Conservation (phyloP, 805 yeast species). For the Candida awuae region DNA sequence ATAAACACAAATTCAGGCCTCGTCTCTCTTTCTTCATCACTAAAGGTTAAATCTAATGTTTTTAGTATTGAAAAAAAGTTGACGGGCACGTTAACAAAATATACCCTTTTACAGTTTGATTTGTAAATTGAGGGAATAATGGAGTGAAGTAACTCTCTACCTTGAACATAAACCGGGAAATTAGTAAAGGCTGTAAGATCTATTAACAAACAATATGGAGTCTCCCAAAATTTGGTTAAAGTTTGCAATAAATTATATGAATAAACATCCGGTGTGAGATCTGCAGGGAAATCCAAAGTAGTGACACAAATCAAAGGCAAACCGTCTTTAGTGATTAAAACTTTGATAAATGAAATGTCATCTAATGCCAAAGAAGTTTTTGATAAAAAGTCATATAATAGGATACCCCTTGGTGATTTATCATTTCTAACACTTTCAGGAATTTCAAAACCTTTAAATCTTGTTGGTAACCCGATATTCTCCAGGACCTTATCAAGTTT, state of each 20-base stretch:
- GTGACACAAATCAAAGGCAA: conserved; percentile 56
- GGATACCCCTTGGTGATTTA: conserved; percentile 38
- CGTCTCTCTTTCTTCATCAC: conserved; percentile 2
- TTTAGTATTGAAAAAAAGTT: conserved; percentile 15
- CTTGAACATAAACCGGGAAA: conserved; percentile 9
- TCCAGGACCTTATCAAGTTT: conserved; percentile 41
- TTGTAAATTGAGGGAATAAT: conserved; percentile 44
- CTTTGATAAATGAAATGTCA: conserved; percentile 45
- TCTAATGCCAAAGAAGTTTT: conserved; percentile 51
- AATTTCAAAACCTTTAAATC: conserved; percentile 47
- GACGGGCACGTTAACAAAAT: conserved; percentile 43
- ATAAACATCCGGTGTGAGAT: conserved; percentile 40
- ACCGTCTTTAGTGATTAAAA: conserved; percentile 65
- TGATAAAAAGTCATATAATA: conserved; percentile 66
- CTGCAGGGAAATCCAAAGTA: conserved; percentile 28
- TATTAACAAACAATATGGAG: conserved; percentile 50
- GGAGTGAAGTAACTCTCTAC: conserved; percentile 17
- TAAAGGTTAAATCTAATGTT: conserved; percentile 7
- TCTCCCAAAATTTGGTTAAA: conserved; percentile 64
- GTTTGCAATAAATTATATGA: conserved; percentile 56
- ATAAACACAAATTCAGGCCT: conserved; percentile 28
- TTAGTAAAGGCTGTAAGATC: conserved; percentile 58
- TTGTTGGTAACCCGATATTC: conserved; percentile 51
- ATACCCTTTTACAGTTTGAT: conserved; percentile 45
- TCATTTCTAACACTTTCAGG: conserved; percentile 45